Evolutionary conservation across 345 rosid genomes (phyloP).

Genomic region (Turritis glabra): DNA sequence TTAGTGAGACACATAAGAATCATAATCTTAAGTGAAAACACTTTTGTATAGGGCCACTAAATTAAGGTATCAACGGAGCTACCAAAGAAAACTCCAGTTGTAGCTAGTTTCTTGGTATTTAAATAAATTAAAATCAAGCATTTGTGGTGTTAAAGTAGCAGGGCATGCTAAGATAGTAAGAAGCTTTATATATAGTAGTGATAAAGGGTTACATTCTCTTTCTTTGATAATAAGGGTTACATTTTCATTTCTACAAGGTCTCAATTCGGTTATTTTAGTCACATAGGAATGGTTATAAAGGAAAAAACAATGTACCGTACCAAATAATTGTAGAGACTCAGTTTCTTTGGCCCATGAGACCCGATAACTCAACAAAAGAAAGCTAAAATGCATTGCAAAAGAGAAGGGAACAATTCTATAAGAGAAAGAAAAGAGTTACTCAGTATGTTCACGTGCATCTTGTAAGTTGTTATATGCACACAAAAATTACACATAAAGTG

Average conservation of each 20-base stretch:
- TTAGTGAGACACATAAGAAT: not conserved
- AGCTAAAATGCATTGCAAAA: not conserved
- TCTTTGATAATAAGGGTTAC: not conserved
- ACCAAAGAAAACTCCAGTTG: too few relatives aligned
- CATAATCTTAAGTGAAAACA: not conserved
- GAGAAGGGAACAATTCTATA: not conserved
- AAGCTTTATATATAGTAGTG: not conserved
- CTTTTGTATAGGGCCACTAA: not conserved
- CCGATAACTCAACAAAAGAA: not conserved
- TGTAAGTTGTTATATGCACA: too few relatives aligned
- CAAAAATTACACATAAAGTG: too few relatives aligned
- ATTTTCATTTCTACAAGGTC: not conserved
- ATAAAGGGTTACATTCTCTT: not conserved
- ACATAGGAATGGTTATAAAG: not conserved
- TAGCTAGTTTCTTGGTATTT: too few relatives aligned
- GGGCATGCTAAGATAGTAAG: not conserved
- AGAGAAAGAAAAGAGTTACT: not conserved
- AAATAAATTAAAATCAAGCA: too few relatives aligned
- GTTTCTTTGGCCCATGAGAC: slow-evolving; percentile 14
- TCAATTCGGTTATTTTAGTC: not conserved
- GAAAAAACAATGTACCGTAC: not conserved
- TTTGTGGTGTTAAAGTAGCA: not conserved
- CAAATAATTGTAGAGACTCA: not conserved
- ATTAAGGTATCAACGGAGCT: not conserved
- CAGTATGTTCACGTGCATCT: too few relatives aligned